These are phyloP conservation scores for Bullera alba DNA, from an alignment of 768 basidiomycete genomes.

Conservation along the genomic window DNA sequence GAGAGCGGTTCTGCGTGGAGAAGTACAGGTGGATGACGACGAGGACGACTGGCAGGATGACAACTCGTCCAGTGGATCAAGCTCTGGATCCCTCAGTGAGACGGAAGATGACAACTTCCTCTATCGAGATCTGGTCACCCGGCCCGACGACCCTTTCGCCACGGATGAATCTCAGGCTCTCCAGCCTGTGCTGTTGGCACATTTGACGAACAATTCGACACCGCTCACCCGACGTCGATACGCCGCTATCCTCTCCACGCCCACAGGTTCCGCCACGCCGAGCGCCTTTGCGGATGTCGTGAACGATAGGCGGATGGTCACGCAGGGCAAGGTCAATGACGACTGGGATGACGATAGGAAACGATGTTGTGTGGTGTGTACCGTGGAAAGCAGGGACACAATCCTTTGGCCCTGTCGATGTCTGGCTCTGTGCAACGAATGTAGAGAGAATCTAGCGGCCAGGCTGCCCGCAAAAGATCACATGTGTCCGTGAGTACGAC, in stretches of 20 bases:
- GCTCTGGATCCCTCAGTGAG: conserved; percentile 7
- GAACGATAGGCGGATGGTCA: conserved; percentile 2
- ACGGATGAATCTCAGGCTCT: conserved; percentile 7
- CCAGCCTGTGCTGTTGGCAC: conserved; percentile 39
- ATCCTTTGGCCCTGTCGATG: conserved; percentile 42
- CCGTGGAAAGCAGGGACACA: conserved; percentile 35
- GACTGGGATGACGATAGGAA: conserved; percentile 32
- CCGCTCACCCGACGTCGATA: conserved; percentile 35
- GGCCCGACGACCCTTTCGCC: not conserved
- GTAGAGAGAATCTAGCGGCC: conserved; percentile 35
- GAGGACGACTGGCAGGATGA: conserved; percentile 31
- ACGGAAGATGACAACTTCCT: conserved; percentile 4
- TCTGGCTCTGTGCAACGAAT: conserved; percentile 39
- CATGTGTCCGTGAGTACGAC: conserved; percentile 32
- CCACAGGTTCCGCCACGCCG: conserved; percentile 5
- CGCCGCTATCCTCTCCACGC: conserved; percentile 18
- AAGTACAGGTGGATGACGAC: conserved; percentile 31
- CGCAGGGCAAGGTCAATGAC: conserved; percentile 4
- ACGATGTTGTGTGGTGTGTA: conserved; percentile 36
- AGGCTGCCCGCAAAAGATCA: conserved; percentile 35
- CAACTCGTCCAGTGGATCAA: conserved; percentile 6
- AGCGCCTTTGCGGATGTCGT: conserved; percentile 12
- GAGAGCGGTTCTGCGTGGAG: conserved; percentile 19
- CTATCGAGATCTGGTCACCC: not conserved
- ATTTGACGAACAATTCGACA: conserved; percentile 19